Percentiles rank a stretch among this genome's conserved stretches.
phyloP scores from a whole-genome alignment of 345 rosid genomes.

The Salix suchowensis region DNA sequence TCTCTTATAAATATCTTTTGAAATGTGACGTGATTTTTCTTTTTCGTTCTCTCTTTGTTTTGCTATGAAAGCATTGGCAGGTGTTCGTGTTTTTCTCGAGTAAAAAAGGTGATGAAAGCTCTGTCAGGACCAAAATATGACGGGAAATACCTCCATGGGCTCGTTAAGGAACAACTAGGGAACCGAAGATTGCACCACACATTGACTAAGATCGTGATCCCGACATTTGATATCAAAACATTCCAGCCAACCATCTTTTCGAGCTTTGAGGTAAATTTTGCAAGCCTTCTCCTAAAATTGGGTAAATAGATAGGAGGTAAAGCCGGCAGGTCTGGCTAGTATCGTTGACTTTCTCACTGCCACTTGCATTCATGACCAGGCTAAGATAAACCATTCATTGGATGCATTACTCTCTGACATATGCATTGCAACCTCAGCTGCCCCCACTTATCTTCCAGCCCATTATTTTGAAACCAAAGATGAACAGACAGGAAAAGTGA shows the following conservation, averaged over 20 bases:
- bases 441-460: slow-evolving; percentile 63
- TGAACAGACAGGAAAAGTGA: background rate
- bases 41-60: too few relatives aligned
- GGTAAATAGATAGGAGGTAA: slow-evolving; percentile 22
- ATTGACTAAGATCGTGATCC: slow-evolving; percentile 58
- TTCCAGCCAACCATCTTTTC: slow-evolving; percentile 69
- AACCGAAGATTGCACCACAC: slow-evolving; percentile 42
- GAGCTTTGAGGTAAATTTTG: too few relatives aligned
- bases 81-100: slow-evolving; percentile 16
- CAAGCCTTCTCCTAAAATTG: slow-evolving; percentile 47
- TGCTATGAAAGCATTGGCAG: too few relatives aligned
- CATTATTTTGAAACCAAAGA: slow-evolving; percentile 9
- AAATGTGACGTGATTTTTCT: too few relatives aligned
- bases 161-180: slow-evolving; percentile 46
- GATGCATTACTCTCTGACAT: slow-evolving; percentile 62
- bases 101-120: slow-evolving; percentile 33
- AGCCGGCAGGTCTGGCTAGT: too few relatives aligned
- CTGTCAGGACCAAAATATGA: slow-evolving; percentile 57
- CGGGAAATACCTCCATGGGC: slow-evolving; percentile 44
- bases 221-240: slow-evolving; percentile 63
- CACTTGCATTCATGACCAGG: slow-evolving; percentile 20
- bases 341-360: background rate
- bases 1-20: too few relatives aligned
- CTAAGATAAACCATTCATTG: slow-evolving; percentile 19
- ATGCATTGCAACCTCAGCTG: slow-evolving; percentile 64